A percentile compares a stretch with the other conserved stretches of the same genome.
Conservation (phyloP, 306 rosid genomes). For the Malus sieversii region DNA sequence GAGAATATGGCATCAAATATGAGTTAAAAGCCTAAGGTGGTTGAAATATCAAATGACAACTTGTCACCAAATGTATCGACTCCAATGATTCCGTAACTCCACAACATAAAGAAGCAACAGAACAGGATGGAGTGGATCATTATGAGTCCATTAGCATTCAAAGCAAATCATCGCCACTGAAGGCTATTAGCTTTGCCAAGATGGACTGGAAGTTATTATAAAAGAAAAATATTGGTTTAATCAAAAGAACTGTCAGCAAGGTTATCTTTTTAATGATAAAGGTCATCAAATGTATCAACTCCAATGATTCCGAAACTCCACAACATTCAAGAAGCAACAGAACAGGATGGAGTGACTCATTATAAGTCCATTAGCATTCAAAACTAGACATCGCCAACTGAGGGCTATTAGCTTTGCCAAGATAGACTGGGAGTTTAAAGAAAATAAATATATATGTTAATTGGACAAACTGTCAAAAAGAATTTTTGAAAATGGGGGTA, state of each 20-base stretch:
- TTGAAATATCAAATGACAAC: not conserved
- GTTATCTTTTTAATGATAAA: not conserved
- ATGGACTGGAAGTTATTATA: constrained; percentile 34
- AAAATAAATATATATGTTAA: not conserved
- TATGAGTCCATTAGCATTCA: constrained; percentile 66
- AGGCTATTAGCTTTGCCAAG: constrained; percentile 61
- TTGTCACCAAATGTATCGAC: constrained; percentile 24
- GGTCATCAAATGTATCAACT: constrained; percentile 28
- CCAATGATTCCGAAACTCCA: constrained; percentile 39
- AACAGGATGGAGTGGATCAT: constrained; percentile 25
- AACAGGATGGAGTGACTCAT: constrained; percentile 27
- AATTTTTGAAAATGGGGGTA: not conserved
- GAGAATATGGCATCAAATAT: not conserved
- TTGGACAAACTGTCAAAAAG: not conserved
- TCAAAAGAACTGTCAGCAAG: not conserved
- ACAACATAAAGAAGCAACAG: constrained; percentile 21
- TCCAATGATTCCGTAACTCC: constrained; percentile 38
- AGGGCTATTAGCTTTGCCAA: constrained; percentile 56
- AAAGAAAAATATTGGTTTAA: not conserved
- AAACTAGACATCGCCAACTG: constrained; percentile 35
- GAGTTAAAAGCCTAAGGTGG: not conserved
- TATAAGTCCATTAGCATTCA: constrained; percentile 66
- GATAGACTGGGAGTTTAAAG: constrained; percentile 38
- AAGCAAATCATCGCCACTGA: constrained; percentile 36
- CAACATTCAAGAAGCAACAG: constrained; percentile 17